Conservation (phyloP, 2,329 filamentous ascomycete species). For the Decorospora gaudefroyi region DNA sequence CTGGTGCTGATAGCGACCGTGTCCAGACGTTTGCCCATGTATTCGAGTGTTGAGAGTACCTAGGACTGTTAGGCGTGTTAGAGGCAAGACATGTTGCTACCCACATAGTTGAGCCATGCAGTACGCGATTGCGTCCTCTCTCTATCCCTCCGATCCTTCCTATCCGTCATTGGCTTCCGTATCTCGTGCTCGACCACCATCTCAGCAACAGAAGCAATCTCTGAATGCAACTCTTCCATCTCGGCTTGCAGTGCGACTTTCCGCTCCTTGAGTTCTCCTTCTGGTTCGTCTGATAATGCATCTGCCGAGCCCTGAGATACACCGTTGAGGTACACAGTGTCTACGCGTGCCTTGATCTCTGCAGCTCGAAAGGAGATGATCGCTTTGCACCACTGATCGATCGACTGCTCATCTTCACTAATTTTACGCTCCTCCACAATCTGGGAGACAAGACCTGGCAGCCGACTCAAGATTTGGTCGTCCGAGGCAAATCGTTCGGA, state of each 20-base stretch:
- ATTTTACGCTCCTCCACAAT: slow-evolving; percentile 56
- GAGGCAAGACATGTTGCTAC: slow-evolving; percentile 1
- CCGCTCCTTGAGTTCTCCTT: slow-evolving; percentile 56
- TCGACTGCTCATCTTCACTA: slow-evolving; percentile 57
- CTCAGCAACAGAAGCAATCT: slow-evolving; percentile 70
- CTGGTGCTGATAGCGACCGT: slow-evolving; percentile 31
- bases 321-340: slow-evolving; percentile 60
- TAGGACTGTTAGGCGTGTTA: slow-evolving; percentile 20
- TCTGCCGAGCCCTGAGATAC: slow-evolving; percentile 15
- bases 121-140: slow-evolving; percentile 44
- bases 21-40: slow-evolving; percentile 47
- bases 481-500: slow-evolving; percentile 62
- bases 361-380: slow-evolving; percentile 49
- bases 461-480: slow-evolving; percentile 65
- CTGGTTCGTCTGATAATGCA: slow-evolving; percentile 15
- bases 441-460: slow-evolving; percentile 68
- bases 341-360: slow-evolving; percentile 50
- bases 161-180: slow-evolving; percentile 62
- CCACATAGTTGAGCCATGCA: slow-evolving; percentile 52
- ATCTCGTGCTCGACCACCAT: slow-evolving; percentile 73
- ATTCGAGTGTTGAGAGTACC: slow-evolving; percentile 49
- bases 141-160: slow-evolving; percentile 43
- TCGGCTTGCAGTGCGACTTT: slow-evolving; percentile 64
- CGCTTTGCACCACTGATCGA: slow-evolving; percentile 60
- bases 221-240: slow-evolving; percentile 69